Base-by-base conservation (phyloP, 1,284 basidiomycete genomes). In the Puccinia polysora region DNA sequence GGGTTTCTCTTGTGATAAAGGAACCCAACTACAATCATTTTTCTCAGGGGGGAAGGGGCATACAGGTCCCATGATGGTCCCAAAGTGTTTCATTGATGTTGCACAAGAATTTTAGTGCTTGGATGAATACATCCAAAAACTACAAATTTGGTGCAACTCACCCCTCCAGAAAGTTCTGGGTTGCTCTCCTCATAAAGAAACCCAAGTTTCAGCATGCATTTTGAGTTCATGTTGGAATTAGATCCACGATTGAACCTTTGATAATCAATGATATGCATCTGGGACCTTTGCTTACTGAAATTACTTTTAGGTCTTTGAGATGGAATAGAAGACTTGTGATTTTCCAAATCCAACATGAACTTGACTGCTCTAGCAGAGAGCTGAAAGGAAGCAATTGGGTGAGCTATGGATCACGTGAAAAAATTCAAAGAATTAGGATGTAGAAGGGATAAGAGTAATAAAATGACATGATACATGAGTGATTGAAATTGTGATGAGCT, bases 401-500 rank as follows among this genome's bases (percentile, higher is more conserved):
- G n/a, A 59, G 8, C 14, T 18, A 25, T 12, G 2, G 20, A 3
- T n/a, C 30, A 30, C 38, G 58, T 10, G 10, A 15, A 55, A 58
- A 30, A 47, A 58, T 14, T 1, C 34, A 20, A 23, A 49, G 12
- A 47, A 63, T n/a, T n/a, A n/a, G n/a, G n/a, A n/a, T n/a, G n/a
- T n/a, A n/a, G n/a, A n/a, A n/a, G n/a, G n/a, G n/a, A n/a, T n/a
- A n/a, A n/a, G n/a, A n/a, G n/a, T n/a, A n/a, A n/a, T n/a, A 12
- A 8, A 50, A 60, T 15, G 18, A 73, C 90, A 77, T 91, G 89
- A 79, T 94, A 97, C 78, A 92, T 88, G 70, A 90, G 86, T 3
- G 89, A 89, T 68, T 81, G 80, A 75, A 88, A 85, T 62, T 87
- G 84, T 58, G 86, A 84, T 56, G 88, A 90, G 77, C 89, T 89